phyloP scores from a whole-genome alignment of 2,329 filamentous ascomycete species.

The Tolypocladium endophyticum region DNA sequence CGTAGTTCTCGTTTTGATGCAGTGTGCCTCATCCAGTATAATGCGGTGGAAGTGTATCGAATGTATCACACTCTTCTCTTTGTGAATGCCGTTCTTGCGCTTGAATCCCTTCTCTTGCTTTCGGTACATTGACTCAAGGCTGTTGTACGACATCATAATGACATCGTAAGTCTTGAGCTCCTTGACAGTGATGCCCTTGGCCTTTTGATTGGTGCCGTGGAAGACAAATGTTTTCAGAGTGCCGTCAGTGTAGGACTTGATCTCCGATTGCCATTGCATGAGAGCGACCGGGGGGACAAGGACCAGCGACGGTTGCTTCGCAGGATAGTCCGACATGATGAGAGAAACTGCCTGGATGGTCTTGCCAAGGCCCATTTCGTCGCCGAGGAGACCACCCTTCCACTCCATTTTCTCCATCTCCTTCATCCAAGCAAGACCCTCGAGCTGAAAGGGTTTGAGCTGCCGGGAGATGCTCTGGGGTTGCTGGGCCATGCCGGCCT shows the following conservation, averaged over 20 bases:
- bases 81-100: slow-evolving; percentile 69
- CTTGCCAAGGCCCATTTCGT: slow-evolving; percentile 98
- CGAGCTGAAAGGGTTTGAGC: slow-evolving; percentile 86
- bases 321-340: slow-evolving; percentile 95
- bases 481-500: slow-evolving; percentile 31
- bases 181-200: slow-evolving; percentile 64
- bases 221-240: slow-evolving; percentile 84
- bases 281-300: slow-evolving; percentile 86
- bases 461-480: slow-evolving; percentile 69
- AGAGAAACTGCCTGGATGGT: slow-evolving; percentile 96
- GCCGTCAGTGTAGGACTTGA: slow-evolving; percentile 72
- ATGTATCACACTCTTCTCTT: slow-evolving; percentile 73
- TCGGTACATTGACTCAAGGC: slow-evolving; percentile 81
- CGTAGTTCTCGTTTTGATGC: slow-evolving; percentile 82
- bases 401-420: slow-evolving; percentile 78
- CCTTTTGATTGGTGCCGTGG: slow-evolving; percentile 76
- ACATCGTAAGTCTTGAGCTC: slow-evolving; percentile 79
- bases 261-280: slow-evolving; percentile 89
- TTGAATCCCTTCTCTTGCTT: slow-evolving; percentile 88
- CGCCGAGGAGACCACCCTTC: slow-evolving; percentile 82
- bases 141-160: slow-evolving; percentile 94
- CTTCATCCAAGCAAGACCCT: slow-evolving; percentile 91
- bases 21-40: slow-evolving; percentile 91
- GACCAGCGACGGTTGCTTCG: slow-evolving; percentile 71
- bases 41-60: slow-evolving; percentile 79